Base-by-base conservation (phyloP, 2,329 filamentous ascomycete genomes). In the Cercospora nicotianae region DNA sequence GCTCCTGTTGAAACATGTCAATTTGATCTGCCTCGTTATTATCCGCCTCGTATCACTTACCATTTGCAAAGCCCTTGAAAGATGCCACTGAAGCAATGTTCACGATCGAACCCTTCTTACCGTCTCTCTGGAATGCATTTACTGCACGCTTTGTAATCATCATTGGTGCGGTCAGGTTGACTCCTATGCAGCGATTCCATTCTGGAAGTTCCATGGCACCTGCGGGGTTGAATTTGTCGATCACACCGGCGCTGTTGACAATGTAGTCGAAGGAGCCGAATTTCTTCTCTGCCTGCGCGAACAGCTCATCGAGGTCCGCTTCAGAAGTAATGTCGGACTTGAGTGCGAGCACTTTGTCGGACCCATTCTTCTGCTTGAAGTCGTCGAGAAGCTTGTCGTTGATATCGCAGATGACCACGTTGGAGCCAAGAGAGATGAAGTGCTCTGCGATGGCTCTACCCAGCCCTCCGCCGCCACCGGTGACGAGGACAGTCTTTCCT, bases 131-230 rank as follows among this genome's bases (percentile, higher is more conserved):
- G 71, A 87, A 83, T 65, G 82, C 79, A 31, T 79, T 81, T 7
- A 88, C 80, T 78, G 83, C 85, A 3, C 82, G 75, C 74, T 86
- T 85, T 65, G 81, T 84, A 60, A 86, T 78, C 55, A 87, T 73
- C 64, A 84, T 86, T 0, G 85, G 81, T 0, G 85, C 87, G 5
- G 84, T 88, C 39, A 88, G 76, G 71, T 89, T 89, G 68, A 88
- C 78, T 12, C 80, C 81, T 39, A 89, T 80, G 5, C 88, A 83
- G 3, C 79, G 79, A 67, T 88, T 82, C 86, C 86, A 89, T 1
- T 81, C 72, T 1, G 76, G 77, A 67, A 80, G 79, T 20, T 83
- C 79, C 61, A 83, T 75, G 7, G 80, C 79, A 16, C 83, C 86
- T 0, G 83, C 84, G 0, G 85, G 82, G 53, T 85, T 83, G 70